Evolutionary conservation across 2,329 filamentous ascomycete species (phyloP).

Genomic region (Lasiodiplodia gonubiensis): DNA sequence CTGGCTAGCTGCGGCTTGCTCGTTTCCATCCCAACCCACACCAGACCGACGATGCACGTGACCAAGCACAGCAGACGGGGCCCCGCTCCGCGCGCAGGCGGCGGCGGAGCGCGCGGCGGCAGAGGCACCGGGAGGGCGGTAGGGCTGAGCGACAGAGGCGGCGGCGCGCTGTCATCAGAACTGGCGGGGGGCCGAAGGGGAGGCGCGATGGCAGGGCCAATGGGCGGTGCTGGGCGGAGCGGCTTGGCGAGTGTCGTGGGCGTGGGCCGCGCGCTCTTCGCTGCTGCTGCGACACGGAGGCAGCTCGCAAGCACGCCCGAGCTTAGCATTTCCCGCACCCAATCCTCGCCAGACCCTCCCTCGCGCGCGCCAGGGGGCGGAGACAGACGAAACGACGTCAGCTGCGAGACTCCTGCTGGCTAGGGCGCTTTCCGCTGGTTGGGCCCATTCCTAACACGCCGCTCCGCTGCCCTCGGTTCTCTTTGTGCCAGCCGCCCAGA

Average conservation of each 20-base stretch:
- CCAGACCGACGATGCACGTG: not conserved
- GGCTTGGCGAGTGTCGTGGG: conserved; percentile 23
- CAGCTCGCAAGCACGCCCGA: conserved; percentile 25
- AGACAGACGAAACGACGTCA: conserved; percentile 34
- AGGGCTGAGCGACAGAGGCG: conserved; percentile 2
- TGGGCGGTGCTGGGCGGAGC: conserved; percentile 15
- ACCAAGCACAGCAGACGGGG: not conserved
- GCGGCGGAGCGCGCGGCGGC: conserved; percentile 16
- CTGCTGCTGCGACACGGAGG: conserved; percentile 26
- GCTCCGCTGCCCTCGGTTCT: conserved; percentile 32
- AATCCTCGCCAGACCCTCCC: conserved; percentile 22
- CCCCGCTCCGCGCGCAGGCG: conserved; percentile 6
- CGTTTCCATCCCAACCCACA: not conserved
- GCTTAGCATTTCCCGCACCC: conserved; percentile 26
- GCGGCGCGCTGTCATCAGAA: not conserved
- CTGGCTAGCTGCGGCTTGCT: conserved; percentile 19
- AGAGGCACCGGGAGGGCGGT: not conserved
- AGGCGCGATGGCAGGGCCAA: conserved; percentile 9
- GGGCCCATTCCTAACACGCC: conserved; percentile 38
- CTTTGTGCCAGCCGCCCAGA: conserved; percentile 40
- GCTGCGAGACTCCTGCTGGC: conserved; percentile 38
- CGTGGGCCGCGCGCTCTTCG: conserved; percentile 25
- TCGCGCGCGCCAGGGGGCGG: conserved; percentile 36
- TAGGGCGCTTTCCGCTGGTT: conserved; percentile 34
- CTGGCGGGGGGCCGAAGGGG: conserved; percentile 6